Percentiles rank a stretch among this genome's conserved stretches.
These are phyloP conservation scores for Calonectria pteridis DNA, from an alignment of 2,329 filamentous ascomycete genomes.

Conservation along the genomic window DNA sequence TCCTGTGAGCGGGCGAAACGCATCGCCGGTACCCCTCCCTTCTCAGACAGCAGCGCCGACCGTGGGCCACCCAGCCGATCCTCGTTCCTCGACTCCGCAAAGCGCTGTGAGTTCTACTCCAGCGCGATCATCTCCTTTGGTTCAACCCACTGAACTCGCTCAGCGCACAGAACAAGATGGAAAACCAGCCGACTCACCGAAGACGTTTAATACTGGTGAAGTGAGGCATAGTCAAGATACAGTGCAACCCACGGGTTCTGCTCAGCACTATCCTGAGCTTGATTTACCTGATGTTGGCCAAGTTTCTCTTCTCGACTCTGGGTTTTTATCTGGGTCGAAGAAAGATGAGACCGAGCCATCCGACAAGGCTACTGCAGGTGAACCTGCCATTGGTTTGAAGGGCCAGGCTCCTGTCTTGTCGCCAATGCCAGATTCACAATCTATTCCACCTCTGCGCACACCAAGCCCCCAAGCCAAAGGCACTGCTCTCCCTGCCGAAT, in stretches of 20 bases:
- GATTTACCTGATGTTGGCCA: conserved; percentile 69
- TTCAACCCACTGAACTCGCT: conserved; percentile 78
- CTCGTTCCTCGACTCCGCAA: conserved; percentile 42
- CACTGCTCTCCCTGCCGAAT: conserved; percentile 14
- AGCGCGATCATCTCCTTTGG: conserved; percentile 70
- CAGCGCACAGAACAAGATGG: conserved; percentile 78
- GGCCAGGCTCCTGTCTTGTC: conserved; percentile 24
- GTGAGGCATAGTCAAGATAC: background rate
- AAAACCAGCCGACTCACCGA: conserved; percentile 69
- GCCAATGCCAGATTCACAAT: conserved; percentile 38
- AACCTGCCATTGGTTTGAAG: conserved; percentile 5
- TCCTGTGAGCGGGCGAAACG: conserved; percentile 30
- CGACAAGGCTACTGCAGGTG: background rate
- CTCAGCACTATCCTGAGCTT: conserved; percentile 46
- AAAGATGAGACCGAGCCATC: conserved; percentile 26
- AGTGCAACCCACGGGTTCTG: background rate
- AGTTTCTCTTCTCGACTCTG: conserved; percentile 71
- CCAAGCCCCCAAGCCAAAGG: conserved; percentile 46
- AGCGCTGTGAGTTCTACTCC: conserved; percentile 36
- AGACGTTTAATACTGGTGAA: conserved; percentile 62
- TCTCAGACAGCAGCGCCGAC: conserved; percentile 11
- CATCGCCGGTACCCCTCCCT: conserved; percentile 36
- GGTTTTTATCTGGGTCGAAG: conserved; percentile 63
- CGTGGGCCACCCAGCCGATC: conserved; percentile 31
- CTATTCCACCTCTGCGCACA: conserved; percentile 50